Conservation (phyloP, 2,329 filamentous ascomycete species). For the Aspergillus flavus region DNA sequence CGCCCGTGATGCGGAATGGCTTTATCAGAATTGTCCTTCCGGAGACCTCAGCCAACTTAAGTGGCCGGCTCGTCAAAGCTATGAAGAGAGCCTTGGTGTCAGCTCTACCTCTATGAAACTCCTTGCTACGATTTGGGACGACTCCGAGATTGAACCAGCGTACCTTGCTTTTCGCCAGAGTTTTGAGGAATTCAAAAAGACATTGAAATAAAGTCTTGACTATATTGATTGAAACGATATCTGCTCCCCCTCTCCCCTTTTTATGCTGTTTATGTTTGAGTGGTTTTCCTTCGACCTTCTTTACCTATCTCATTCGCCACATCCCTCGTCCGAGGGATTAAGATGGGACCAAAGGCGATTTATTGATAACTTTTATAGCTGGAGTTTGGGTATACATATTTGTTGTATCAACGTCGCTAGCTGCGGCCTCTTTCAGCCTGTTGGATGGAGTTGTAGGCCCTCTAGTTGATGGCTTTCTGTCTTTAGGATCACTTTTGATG, state of each 20-base stretch:
- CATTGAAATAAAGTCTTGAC: conserved; percentile 12
- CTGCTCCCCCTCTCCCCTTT: background rate
- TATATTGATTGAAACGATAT: background rate
- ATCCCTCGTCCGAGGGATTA: background rate
- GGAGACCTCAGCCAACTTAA: conserved; percentile 26
- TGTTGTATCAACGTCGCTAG: conserved; percentile 1
- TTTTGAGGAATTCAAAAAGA: conserved; percentile 21
- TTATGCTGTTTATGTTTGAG: conserved; percentile 2
- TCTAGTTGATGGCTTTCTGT: background rate
- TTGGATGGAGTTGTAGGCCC: conserved; percentile 6
- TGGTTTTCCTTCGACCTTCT: background rate
- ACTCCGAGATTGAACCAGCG: conserved; percentile 18
- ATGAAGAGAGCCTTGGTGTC: conserved; percentile 21
- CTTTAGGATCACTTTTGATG: background rate
- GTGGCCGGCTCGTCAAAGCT: conserved; percentile 24
- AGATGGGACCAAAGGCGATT: conserved; percentile 4
- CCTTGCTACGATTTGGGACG: conserved; percentile 20
- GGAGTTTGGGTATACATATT: background rate
- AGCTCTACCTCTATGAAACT: conserved; percentile 15
- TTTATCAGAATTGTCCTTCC: conserved; percentile 28
- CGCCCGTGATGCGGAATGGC: conserved; percentile 30
- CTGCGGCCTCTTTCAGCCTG: conserved; percentile 3
- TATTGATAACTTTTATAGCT: background rate
- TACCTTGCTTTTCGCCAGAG: conserved; percentile 17
- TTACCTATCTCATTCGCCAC: conserved; percentile 1